These are phyloP conservation scores for Meredithiella fracta DNA, from an alignment of 2,329 filamentous ascomycete genomes.

Conservation along the genomic window DNA sequence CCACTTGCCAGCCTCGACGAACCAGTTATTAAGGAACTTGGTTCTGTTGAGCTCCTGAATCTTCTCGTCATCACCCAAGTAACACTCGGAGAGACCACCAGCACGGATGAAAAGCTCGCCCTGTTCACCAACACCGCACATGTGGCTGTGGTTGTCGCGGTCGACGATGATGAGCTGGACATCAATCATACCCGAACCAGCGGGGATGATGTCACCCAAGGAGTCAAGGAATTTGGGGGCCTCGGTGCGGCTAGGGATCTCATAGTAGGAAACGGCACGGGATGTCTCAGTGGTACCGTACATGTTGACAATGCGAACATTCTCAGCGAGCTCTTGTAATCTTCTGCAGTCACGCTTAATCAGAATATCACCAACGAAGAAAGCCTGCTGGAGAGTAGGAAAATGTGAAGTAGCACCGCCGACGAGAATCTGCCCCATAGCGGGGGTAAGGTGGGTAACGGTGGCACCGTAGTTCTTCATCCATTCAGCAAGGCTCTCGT, in stretches of 20 bases:
- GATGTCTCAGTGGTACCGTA: slow-evolving; percentile 81
- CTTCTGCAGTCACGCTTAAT: slow-evolving; percentile 67
- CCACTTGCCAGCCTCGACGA: slow-evolving; percentile 53
- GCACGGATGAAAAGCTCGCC: slow-evolving; percentile 76
- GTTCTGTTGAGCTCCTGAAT: slow-evolving; percentile 44
- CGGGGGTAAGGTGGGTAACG: slow-evolving; percentile 79
- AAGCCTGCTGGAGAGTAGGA: slow-evolving; percentile 57
- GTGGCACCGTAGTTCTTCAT: slow-evolving; percentile 59
- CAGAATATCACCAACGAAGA: slow-evolving; percentile 85
- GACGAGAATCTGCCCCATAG: slow-evolving; percentile 91
- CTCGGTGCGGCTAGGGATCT: slow-evolving; percentile 50
- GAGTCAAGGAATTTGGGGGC: slow-evolving; percentile 36
- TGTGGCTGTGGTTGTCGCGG: slow-evolving; percentile 43
- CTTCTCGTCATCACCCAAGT: slow-evolving; percentile 42
- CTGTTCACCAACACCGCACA: slow-evolving; percentile 66
- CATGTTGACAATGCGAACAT: slow-evolving; percentile 66
- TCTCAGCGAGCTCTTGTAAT: slow-evolving; percentile 59
- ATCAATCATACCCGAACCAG: slow-evolving; percentile 71
- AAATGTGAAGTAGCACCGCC: slow-evolving; percentile 67
- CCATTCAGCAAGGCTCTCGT: slow-evolving; percentile 80
- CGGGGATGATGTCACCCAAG: slow-evolving; percentile 56
- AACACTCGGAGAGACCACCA: slow-evolving; percentile 69
- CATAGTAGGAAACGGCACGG: slow-evolving; percentile 59
- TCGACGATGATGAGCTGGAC: slow-evolving; percentile 79
- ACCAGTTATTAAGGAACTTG: slow-evolving; percentile 80